A percentile compares a stretch with the other conserved stretches of the same genome.
phyloP scores from a whole-genome alignment of 2,329 filamentous ascomycete genomes.

The Bipolaris gigantea region DNA sequence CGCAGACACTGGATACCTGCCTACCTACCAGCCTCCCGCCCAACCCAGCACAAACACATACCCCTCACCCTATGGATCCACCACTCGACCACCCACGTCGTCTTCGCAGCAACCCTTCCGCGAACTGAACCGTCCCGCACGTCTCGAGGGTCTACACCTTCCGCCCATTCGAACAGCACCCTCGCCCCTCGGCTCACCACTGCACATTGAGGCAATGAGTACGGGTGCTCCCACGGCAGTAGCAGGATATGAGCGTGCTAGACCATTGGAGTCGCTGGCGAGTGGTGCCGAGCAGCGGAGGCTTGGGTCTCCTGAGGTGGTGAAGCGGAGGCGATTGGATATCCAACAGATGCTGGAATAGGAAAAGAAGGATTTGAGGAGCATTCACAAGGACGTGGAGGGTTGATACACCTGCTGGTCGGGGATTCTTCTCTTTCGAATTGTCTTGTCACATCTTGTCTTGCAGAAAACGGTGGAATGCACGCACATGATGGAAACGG shows the following conservation, averaged over 20 bases:
- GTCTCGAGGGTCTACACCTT: slow-evolving; percentile 40
- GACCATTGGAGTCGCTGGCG: slow-evolving; percentile 35
- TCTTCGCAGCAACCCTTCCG: slow-evolving; percentile 36
- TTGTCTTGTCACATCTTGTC: no score
- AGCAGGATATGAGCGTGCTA: slow-evolving; percentile 27
- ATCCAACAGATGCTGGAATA: slow-evolving; percentile 44
- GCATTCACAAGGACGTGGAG: no score
- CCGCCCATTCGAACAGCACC: slow-evolving; percentile 42
- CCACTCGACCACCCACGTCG: slow-evolving; percentile 29
- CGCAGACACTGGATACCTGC: slow-evolving; percentile 40
- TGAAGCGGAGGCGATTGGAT: slow-evolving; percentile 42
- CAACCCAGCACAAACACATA: slow-evolving; percentile 29
- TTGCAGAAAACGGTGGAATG: no score
- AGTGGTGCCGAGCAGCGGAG: slow-evolving; percentile 25
- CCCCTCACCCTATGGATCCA: slow-evolving; percentile 34
- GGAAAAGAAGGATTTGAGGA: background rate
- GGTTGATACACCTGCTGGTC: no score
- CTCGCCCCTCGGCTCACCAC: slow-evolving; percentile 37
- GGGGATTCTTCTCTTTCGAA: no score
- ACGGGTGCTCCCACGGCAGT: slow-evolving; percentile 18
- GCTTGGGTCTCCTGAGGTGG: slow-evolving; percentile 37
- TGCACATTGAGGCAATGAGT: slow-evolving; percentile 30
- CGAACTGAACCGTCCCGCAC: slow-evolving; percentile 26
- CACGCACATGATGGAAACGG: no score
- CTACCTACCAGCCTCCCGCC: slow-evolving; percentile 32